A percentile compares a stretch with the other conserved stretches of the same genome.
Evolutionary conservation across 2,329 filamentous ascomycete genomes (phyloP).

Genomic region (Cladosporium halotolerans): DNA sequence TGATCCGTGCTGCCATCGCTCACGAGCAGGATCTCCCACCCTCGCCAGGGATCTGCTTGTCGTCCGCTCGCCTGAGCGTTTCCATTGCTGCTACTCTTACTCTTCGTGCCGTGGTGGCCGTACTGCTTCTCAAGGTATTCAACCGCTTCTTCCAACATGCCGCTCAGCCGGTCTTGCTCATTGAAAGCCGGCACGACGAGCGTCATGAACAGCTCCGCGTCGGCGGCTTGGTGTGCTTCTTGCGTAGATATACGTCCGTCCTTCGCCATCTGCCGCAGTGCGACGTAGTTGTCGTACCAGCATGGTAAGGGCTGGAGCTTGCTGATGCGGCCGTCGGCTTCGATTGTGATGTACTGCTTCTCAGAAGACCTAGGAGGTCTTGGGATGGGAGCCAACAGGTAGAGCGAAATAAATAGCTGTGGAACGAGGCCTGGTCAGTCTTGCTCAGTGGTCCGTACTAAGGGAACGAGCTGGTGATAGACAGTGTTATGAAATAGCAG

Average conservation of each 20-base stretch:
- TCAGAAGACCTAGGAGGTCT: constrained; percentile 69
- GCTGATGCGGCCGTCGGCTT: constrained; percentile 55
- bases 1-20: constrained; percentile 82
- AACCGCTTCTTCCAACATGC: constrained; percentile 86
- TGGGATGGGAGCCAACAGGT: constrained; percentile 64
- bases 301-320: constrained; percentile 61
- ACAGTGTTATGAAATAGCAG: constrained; percentile 13
- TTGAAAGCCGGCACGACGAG: constrained; percentile 95
- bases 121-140: constrained; percentile 75
- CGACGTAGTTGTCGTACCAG: constrained; percentile 75
- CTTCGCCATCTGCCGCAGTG: constrained; percentile 44
- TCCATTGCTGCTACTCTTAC: constrained; percentile 27
- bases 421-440: neutral
- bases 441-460: too few relatives aligned
- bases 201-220: constrained; percentile 76
- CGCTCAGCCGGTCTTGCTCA: constrained; percentile 73
- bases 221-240: constrained; percentile 58
- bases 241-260: constrained; percentile 26
- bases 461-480: neutral
- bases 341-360: constrained; percentile 75
- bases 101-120: constrained; percentile 27
- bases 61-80: constrained; percentile 23
- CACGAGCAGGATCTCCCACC: constrained; percentile 90
- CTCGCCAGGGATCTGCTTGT: constrained; percentile 34
- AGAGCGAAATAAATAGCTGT: constrained; percentile 14